Evolutionary conservation across 2,329 filamentous ascomycete species (phyloP).

Genomic region (Teratosphaeria gauchensis): DNA sequence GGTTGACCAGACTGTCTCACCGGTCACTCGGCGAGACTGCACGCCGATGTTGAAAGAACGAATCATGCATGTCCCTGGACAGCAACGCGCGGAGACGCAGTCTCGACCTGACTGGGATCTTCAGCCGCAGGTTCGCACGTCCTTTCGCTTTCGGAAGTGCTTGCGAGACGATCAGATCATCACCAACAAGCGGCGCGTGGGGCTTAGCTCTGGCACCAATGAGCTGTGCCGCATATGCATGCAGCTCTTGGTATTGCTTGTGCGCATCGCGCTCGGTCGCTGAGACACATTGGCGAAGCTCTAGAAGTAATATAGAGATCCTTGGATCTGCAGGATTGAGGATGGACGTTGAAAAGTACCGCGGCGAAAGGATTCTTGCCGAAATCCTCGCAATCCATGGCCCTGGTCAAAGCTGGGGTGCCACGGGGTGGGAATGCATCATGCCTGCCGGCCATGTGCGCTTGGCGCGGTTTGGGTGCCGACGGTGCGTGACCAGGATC

Average conservation of each 20-base stretch:
- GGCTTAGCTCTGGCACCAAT: background rate
- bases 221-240: background rate
- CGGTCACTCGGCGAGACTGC: no score
- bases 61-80: background rate
- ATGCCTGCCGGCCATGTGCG: background rate
- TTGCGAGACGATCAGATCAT: background rate
- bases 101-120: background rate
- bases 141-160: background rate
- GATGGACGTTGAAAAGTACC: background rate
- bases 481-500: background rate
- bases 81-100: background rate
- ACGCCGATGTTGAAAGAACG: background rate
- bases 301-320: background rate
- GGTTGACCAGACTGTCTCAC: background rate
- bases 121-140: background rate
- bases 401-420: background rate
- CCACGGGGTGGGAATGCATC: background rate
- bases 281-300: background rate
- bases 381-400: background rate
- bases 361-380: background rate
- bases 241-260: background rate
- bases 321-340: background rate
- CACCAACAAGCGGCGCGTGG: background rate
- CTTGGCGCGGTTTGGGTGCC: background rate
- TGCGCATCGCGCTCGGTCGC: background rate